Conservation (phyloP, 1,284 basidiomycete genomes). For the Apiotrichum laibachii region DNA sequence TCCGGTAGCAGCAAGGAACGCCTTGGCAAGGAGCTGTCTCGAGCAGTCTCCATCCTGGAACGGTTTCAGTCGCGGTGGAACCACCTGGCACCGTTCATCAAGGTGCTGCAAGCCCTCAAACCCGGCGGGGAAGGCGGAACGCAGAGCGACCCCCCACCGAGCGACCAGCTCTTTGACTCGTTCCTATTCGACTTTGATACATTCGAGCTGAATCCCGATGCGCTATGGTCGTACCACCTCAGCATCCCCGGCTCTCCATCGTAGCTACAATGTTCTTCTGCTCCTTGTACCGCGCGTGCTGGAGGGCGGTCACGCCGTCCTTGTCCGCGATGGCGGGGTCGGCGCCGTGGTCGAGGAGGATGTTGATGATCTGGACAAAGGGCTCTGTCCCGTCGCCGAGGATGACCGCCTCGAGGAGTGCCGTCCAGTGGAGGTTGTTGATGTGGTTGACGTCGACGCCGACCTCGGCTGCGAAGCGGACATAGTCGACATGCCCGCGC, state of each 20-base stretch:
- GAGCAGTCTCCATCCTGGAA: conserved; percentile 7
- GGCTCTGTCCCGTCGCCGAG: conserved; percentile 12
- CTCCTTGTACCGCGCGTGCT: conserved; percentile 7
- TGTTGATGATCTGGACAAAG: conserved; percentile 8
- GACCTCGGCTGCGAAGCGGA: conserved; percentile 5
- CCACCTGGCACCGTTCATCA: conserved; percentile 14
- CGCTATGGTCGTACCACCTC: conserved; percentile 15
- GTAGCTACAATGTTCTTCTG: conserved; percentile 2
- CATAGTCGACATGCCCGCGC: conserved; percentile 16
- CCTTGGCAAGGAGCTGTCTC: conserved; percentile 3
- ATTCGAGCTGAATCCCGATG: conserved; percentile 21
- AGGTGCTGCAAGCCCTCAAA: conserved; percentile 9
- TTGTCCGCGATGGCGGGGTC: conserved; percentile 9
- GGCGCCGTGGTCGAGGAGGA: conserved; percentile 9
- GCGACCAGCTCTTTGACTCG: conserved; percentile 7
- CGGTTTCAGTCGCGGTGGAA: conserved; percentile 12
- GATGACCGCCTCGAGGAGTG: conserved; percentile 14
- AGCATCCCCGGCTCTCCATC: conserved; percentile 12
- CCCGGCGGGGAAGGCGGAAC: not conserved
- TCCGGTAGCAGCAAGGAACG: not conserved
- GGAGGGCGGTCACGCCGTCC: conserved; percentile 12
- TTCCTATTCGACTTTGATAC: conserved; percentile 24
- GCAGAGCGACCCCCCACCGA: not conserved
- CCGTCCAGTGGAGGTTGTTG: conserved; percentile 18
- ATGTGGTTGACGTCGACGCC: conserved; percentile 17